These are phyloP conservation scores for Cylindrotheca fusiformis DNA, from an alignment of 108 stramenopile genomes.

Conservation along the genomic window DNA sequence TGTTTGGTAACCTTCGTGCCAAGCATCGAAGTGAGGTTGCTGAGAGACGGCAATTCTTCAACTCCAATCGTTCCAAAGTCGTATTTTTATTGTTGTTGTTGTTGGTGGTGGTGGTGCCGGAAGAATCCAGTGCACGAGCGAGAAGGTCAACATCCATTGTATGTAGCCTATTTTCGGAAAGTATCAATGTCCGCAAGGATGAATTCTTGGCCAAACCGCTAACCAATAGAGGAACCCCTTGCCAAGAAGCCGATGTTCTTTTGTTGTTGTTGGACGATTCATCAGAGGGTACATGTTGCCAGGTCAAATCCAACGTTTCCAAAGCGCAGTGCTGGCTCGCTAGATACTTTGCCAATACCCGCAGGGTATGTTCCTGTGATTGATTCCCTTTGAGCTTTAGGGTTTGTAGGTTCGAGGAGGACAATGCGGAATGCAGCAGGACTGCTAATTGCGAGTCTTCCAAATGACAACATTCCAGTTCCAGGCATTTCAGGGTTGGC, in stretches of 20 bases:
- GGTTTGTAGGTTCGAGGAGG: neutral
- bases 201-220: neutral
- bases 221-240: neutral
- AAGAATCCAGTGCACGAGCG: neutral
- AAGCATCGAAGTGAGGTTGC: neutral
- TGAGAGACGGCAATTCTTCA: neutral
- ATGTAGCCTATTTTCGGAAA: constrained; percentile 3
- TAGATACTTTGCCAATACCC: neutral
- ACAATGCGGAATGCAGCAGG: neutral
- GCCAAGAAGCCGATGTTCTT: neutral
- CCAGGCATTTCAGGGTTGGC: neutral
- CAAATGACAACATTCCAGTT: neutral
- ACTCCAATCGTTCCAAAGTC: constrained; percentile 6
- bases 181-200: constrained; percentile 3
- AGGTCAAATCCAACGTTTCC: neutral
- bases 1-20: neutral
- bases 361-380: neutral
- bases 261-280: too few relatives aligned
- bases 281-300: neutral
- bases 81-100: too few relatives aligned
- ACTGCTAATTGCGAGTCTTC: neutral
- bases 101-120: too few relatives aligned
- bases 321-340: neutral
- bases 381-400: neutral
- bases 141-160: neutral